phyloP scores from a whole-genome alignment of 1,284 basidiomycete genomes.

The Mrakiaceae sp. region DNA sequence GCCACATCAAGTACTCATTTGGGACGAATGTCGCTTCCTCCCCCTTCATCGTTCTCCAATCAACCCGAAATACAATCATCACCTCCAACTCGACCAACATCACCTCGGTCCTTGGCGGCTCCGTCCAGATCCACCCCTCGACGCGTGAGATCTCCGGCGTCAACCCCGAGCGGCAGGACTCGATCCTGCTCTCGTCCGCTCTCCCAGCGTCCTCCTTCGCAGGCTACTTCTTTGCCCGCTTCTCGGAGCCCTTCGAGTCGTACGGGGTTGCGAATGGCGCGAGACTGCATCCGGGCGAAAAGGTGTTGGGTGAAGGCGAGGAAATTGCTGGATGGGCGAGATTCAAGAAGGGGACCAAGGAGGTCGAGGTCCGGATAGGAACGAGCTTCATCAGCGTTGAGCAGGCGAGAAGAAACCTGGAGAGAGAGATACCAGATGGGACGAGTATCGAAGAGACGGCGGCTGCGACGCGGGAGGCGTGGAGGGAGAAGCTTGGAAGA shows the following conservation, averaged over 20 bases:
- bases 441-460: conserved; percentile 53
- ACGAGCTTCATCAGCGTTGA: conserved; percentile 67
- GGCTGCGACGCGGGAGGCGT: conserved; percentile 45
- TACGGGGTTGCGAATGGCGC: conserved; percentile 46
- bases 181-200: conserved; percentile 48
- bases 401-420: conserved; percentile 58
- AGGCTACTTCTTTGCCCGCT: conserved; percentile 63
- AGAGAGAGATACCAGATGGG: conserved; percentile 37
- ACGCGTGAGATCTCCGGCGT: conserved; percentile 52
- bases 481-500: conserved; percentile 60
- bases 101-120: conserved; percentile 48
- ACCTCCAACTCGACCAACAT: conserved; percentile 50
- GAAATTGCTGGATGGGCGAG: conserved; percentile 49
- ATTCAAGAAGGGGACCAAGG: conserved; percentile 37
- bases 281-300: conserved; percentile 29
- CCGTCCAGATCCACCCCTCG: conserved; percentile 42
- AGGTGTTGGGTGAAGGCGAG: conserved; percentile 26
- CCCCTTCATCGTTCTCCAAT: conserved; percentile 60
- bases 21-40: conserved; percentile 28
- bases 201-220: conserved; percentile 3
- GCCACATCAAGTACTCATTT: conserved; percentile 65
- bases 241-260: conserved; percentile 43
- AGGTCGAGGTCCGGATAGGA: conserved; percentile 54
- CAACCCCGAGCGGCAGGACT: conserved; percentile 64
- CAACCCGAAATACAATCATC: conserved; percentile 51